Percentiles rank a stretch among this genome's conserved stretches.
These are phyloP conservation scores for Brassica cretica DNA, from an alignment of 345 rosid species.

Conservation along the genomic window DNA sequence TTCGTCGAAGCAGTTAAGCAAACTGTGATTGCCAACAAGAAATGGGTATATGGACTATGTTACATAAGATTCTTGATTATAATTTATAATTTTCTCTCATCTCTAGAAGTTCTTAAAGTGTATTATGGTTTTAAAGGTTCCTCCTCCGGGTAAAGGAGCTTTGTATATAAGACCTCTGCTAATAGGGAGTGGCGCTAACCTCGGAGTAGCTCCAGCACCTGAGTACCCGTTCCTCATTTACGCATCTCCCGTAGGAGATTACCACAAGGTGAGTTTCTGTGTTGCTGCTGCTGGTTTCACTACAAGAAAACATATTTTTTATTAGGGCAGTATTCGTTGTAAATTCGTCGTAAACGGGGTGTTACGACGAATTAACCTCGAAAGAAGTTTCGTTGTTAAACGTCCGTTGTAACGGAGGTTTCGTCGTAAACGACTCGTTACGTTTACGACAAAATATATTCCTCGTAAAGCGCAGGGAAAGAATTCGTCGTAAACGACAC, in stretches of 20 bases:
- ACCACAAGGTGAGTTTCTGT: slow-evolving; percentile 42
- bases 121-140: slow-evolving; percentile 43
- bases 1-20: slow-evolving; percentile 55
- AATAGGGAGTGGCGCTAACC: slow-evolving; percentile 52
- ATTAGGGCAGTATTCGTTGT: no score
- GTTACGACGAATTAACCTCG: no score
- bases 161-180: slow-evolving; percentile 68
- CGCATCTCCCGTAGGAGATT: slow-evolving; percentile 58
- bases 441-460: no score
- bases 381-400: no score
- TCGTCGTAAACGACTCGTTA: no score
- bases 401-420: no score
- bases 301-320: no score
- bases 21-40: slow-evolving; percentile 52
- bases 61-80: not conserved
- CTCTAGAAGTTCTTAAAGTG: not conserved
- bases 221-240: slow-evolving; percentile 54
- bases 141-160: slow-evolving; percentile 70
- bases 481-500: no score
- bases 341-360: no score
- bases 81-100: not conserved
- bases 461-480: no score
- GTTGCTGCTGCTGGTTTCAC: not conserved
- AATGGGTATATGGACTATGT: slow-evolving; percentile 41
- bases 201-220: slow-evolving; percentile 58